phyloP scores from a whole-genome alignment of 2,329 filamentous ascomycete species.

The Monilinia fructigena region DNA sequence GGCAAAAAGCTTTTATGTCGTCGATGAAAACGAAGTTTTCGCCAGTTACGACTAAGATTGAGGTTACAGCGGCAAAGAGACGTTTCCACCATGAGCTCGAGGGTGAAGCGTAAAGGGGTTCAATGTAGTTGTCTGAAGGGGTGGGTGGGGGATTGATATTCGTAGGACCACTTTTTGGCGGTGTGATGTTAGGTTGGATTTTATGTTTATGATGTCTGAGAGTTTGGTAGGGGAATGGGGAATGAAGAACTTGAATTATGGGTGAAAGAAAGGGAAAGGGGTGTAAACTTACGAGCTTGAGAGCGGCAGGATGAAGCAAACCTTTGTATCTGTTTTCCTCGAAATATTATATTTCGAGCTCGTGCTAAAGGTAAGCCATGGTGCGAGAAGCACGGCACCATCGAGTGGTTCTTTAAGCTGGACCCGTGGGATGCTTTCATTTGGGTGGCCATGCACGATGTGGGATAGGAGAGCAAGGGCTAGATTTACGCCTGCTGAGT shows the following conservation, averaged over 20 bases:
- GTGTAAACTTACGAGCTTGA: not conserved
- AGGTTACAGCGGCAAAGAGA: slow-evolving; percentile 44
- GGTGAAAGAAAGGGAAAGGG: not conserved
- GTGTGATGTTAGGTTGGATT: slow-evolving; percentile 37
- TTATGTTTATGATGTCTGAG: slow-evolving; percentile 44
- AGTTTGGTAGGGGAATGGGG: not conserved
- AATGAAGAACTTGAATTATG: slow-evolving; percentile 29
- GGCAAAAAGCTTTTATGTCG: slow-evolving; percentile 50
- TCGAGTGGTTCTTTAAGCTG: slow-evolving; percentile 46
- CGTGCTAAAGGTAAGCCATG: slow-evolving; percentile 56
- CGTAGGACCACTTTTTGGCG: slow-evolving; percentile 42
- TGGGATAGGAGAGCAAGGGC: slow-evolving; percentile 48
- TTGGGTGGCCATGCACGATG: slow-evolving; percentile 57
- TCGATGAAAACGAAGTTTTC: slow-evolving; percentile 57
- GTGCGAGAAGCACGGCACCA: slow-evolving; percentile 54
- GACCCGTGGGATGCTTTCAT: slow-evolving; percentile 53
- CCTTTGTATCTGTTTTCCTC: slow-evolving; percentile 51
- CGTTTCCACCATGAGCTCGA: slow-evolving; percentile 51
- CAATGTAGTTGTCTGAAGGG: slow-evolving; percentile 51
- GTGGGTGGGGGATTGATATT: slow-evolving; percentile 30
- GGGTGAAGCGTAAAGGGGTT: slow-evolving; percentile 48
- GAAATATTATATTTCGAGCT: slow-evolving; percentile 45
- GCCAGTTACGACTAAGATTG: slow-evolving; percentile 54
- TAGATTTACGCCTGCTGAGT: slow-evolving; percentile 55
- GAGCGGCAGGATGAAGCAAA: slow-evolving; percentile 45